Evolutionary conservation across 1,284 basidiomycete genomes (phyloP), one percentile per base, ranked within the genome.

Genomic region (Tilletiaria anomala): DNA sequence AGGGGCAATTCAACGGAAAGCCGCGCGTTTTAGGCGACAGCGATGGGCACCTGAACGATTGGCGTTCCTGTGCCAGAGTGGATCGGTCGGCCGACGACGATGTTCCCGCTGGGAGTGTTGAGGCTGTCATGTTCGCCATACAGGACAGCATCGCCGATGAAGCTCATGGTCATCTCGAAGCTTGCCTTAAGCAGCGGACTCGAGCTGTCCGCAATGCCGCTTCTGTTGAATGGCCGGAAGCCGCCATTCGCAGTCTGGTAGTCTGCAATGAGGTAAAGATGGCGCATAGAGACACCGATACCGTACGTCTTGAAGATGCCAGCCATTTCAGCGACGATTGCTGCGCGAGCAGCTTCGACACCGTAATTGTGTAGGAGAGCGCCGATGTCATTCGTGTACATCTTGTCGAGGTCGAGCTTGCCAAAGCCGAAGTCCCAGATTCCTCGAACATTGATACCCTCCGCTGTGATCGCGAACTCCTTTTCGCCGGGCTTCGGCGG

Each of bases 201-300:
- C 6, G 85, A 79, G 67, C 86, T 85, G 43, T 81, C 79, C 16
- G 84, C 80, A 46, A 97, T 82, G 51, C 93, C 93, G 47, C 82
- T 86, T 40, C 93, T 80, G 70, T 94, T 97, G 73, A 97, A 99
- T 2, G 93, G 88, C 68, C 84, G 85, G 73, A 91, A 99, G 18
- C 83, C 87, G 35, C 93, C 93, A 39, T 88, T 85, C 63, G 89
- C 93, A 1, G 93, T 97, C 86, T 96, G 56, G 69, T 97, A 99
- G 69, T 99, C 93, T 23, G 93, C 93, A 65, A 99, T 94, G 48
- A 99, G 75, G 62, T 89, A 88, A 42, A 97, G 73, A 73, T 99
- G 93, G 43, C 93, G 78, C 56, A 78, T 79, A 69, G 96, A 82
- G 42, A 99, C 93, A 47, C 83, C 84, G 63, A 99, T 99, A 65